A percentile compares a stretch with the other conserved stretches of the same genome.
Conservation (phyloP, 768 basidiomycete species). For the Boletus barrowsii region DNA sequence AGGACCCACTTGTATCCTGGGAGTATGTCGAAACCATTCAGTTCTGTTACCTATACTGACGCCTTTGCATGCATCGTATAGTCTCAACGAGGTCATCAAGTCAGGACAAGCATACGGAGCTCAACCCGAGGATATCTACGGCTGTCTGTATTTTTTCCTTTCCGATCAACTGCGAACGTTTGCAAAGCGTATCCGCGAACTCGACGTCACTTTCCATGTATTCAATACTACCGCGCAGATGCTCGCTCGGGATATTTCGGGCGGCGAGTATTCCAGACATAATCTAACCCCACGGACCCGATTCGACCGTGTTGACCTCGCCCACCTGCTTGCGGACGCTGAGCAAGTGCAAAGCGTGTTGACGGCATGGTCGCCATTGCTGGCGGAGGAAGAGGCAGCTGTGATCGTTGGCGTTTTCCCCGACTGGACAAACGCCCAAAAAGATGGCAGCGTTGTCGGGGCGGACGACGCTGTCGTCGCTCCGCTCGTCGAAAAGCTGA, state of each 20-base stretch:
- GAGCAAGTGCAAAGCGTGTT: conserved; percentile 31
- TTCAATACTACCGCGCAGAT: conserved; percentile 34
- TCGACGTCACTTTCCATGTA: conserved; percentile 35
- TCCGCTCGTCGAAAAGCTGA: conserved; percentile 13
- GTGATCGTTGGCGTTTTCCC: conserved; percentile 41
- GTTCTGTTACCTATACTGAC: neutral
- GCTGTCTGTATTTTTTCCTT: conserved; percentile 48
- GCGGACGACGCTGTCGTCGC: conserved; percentile 12
- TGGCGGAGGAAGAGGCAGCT: conserved; percentile 29
- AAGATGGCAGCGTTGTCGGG: conserved; percentile 7
- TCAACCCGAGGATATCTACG: conserved; percentile 40
- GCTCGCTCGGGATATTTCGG: conserved; percentile 38
- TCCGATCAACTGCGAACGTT: conserved; percentile 39
- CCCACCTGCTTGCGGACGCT: conserved; percentile 37
- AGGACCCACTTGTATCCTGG: conserved; percentile 47
- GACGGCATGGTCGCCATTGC: conserved; percentile 35
- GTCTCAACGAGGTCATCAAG: conserved; percentile 37
- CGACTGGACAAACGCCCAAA: conserved; percentile 34
- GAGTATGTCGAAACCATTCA: conserved; percentile 32
- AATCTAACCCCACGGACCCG: conserved; percentile 25
- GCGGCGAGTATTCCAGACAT: conserved; percentile 14
- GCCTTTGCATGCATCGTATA: conserved; percentile 16
- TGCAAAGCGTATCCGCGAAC: conserved; percentile 34
- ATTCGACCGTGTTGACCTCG: conserved; percentile 47
- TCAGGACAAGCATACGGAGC: conserved; percentile 37